A percentile compares a stretch with the other conserved stretches of the same genome.
phyloP scores from a whole-genome alignment of 371 early-diverging fungal species.

The Capniomyces stellatus region DNA sequence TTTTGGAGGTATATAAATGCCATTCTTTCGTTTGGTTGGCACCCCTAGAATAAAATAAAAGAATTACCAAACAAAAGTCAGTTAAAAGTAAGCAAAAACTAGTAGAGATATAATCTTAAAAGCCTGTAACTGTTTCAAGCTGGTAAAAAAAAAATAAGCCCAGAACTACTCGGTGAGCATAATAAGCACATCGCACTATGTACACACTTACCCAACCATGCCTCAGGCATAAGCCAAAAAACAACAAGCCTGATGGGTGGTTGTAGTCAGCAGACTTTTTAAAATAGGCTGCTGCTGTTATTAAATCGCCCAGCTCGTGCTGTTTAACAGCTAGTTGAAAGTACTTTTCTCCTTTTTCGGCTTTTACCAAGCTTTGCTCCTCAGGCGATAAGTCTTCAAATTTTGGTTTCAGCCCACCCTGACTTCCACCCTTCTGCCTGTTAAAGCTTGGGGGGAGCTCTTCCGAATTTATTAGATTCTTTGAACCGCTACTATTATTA shows the following conservation, averaged over 20 bases:
- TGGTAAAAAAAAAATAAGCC: too few species aligned
- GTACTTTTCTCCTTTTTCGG: slow-evolving; percentile 1
- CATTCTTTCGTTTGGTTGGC: slow-evolving; percentile 35
- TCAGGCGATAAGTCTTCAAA: neutral
- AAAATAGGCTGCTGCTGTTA: slow-evolving; percentile 65
- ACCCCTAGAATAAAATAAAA: slow-evolving; percentile 67
- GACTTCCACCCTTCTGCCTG: neutral
- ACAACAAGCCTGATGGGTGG: slow-evolving; percentile 60
- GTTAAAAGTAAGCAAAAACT: too few species aligned
- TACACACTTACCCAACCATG: slow-evolving; percentile 79
- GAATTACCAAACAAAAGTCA: too few species aligned
- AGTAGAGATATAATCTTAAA: too few species aligned
- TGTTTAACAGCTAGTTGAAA: slow-evolving; percentile 11
- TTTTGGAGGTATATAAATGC: slow-evolving; percentile 57
- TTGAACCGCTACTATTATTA: neutral
- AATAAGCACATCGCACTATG: too few species aligned
- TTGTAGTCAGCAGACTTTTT: slow-evolving; percentile 51
- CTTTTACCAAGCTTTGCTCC: neutral
- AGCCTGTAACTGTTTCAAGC: too few species aligned
- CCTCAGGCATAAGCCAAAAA: slow-evolving; percentile 71
- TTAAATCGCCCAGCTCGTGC: slow-evolving; percentile 58
- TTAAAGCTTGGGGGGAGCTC: slow-evolving; percentile 2
- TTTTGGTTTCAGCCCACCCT: neutral
- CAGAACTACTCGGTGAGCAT: too few species aligned
- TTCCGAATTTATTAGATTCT: neutral